Evolutionary conservation across 192 early-diverging fungal genomes (phyloP), one percentile per base, ranked within the genome.

Genomic region (Backusella mclennaniae): DNA sequence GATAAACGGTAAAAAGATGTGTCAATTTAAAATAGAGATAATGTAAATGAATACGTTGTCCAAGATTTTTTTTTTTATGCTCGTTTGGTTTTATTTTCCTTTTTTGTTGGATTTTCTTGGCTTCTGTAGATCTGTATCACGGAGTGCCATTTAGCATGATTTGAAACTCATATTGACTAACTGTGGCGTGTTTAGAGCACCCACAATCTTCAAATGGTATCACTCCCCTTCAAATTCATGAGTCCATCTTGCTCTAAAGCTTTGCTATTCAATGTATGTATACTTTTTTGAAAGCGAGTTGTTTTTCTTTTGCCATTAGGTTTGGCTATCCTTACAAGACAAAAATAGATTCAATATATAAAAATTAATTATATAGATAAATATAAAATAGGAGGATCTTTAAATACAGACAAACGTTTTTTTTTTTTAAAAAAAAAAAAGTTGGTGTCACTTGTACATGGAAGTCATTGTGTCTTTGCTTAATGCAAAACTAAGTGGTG

Each of bases 341-440:
- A 53, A 53, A 53, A 53, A 53, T 53, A 53, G 52, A 53, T 53
- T 53, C 52, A 53, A 53, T 53, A 53, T 53, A 53, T n/a, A 53
- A 53, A 53, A 53, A 53, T 53, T 53, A 53, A 53, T 53, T 39
- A 39, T 53, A 53, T 53, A 2, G 19, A 23, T 53, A 53, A 33
- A 33, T 33, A 33, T 33, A 33, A 44, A 53, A 53, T 21, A 53
- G 49, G 49, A 53, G n/a, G 49, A 53, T 53, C 49, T 21, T 52
- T 52, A 46, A 46, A 46, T 12, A 46, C 44, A 46, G 44, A 46
- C 44, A 46, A 12, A 12, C 17, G 44, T 4, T 17, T 46, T 19
- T 49, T 19, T 46, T 46, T 46, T 36, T 36, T 36, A 36, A 38
- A 38, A 38, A 38, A 36, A 36, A n/a, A 53, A 53, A 53, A 53